Percentiles rank a stretch among this genome's conserved stretches.
phyloP scores from a whole-genome alignment of 2,329 filamentous ascomycete genomes.

The Trichophyton schoenleinii region DNA sequence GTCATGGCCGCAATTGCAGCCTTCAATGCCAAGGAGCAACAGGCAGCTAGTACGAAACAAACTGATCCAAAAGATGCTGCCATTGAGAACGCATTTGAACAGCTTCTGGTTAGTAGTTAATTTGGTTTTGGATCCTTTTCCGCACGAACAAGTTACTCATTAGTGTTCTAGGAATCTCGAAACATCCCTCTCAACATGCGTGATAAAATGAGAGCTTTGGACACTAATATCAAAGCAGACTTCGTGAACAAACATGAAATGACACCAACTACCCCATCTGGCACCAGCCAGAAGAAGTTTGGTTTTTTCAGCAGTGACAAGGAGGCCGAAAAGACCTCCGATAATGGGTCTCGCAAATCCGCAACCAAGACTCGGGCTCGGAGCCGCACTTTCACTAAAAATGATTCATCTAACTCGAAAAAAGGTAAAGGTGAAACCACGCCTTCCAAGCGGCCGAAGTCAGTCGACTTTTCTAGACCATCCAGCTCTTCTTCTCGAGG shows the following conservation, averaged over 20 bases:
- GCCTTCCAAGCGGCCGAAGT: conserved; percentile 57
- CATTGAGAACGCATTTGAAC: conserved; percentile 52
- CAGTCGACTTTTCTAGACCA: conserved; percentile 54
- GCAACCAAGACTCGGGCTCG: conserved; percentile 41
- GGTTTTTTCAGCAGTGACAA: conserved; percentile 20
- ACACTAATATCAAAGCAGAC: conserved; percentile 83
- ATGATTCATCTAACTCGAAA: conserved; percentile 59
- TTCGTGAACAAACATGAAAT: conserved; percentile 70
- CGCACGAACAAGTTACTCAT: conserved; percentile 16
- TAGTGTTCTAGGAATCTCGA: conserved; percentile 54
- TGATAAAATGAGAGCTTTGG: conserved; percentile 85
- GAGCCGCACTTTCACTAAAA: conserved; percentile 68
- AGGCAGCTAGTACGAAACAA: conserved; percentile 31
- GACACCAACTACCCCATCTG: conserved; percentile 30
- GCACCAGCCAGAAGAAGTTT: conserved; percentile 10
- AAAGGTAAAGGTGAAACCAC: conserved; percentile 57
- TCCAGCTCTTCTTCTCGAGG: conserved; percentile 47
- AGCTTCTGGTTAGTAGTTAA: conserved; percentile 43
- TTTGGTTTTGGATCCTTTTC: conserved; percentile 37
- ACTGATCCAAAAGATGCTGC: conserved; percentile 36
- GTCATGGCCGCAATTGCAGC: conserved; percentile 54
- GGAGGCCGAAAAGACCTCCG: conserved; percentile 27
- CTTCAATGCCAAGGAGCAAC: conserved; percentile 44
- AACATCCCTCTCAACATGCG: conserved; percentile 91
- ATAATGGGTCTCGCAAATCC: conserved; percentile 31